A percentile compares a stretch with the other conserved stretches of the same genome.
Evolutionary conservation across 2,329 filamentous ascomycete species (phyloP).

Genomic region (Tolypocladium tundrense): DNA sequence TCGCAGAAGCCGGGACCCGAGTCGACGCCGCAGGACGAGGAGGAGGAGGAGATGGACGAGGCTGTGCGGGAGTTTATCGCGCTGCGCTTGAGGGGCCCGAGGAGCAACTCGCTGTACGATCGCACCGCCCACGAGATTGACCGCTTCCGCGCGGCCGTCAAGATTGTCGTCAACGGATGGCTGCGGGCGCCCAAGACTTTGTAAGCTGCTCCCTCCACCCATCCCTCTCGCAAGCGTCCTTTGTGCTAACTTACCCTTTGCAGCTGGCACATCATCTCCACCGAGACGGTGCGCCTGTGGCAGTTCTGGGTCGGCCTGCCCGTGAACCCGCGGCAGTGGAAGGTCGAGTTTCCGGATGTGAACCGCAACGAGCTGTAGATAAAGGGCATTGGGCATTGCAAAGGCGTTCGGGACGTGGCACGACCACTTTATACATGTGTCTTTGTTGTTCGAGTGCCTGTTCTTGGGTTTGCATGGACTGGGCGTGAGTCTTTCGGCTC

Average conservation of each 20-base stretch:
- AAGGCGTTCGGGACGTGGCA: neutral
- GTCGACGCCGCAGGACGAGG: slow-evolving; percentile 20
- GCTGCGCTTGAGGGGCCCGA: slow-evolving; percentile 14
- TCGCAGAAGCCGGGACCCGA: neutral
- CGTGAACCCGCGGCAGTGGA: slow-evolving; percentile 37
- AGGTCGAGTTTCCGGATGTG: slow-evolving; percentile 29
- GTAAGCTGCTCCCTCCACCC: slow-evolving; percentile 42
- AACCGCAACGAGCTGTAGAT: slow-evolving; percentile 37
- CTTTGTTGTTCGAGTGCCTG: neutral
- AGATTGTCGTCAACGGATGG: slow-evolving; percentile 64
- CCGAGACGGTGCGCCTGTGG: slow-evolving; percentile 36
- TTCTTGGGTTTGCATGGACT: neutral
- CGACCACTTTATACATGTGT: neutral
- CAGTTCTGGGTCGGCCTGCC: slow-evolving; percentile 44
- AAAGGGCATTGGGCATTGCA: neutral
- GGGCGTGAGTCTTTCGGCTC: no score
- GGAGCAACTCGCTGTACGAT: slow-evolving; percentile 34
- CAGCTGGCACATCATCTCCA: slow-evolving; percentile 32
- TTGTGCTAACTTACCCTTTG: neutral
- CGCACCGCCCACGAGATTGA: slow-evolving; percentile 53
- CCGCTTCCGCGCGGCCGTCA: slow-evolving; percentile 50
- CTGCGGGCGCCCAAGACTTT: slow-evolving; percentile 52
- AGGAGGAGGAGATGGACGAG: slow-evolving; percentile 26
- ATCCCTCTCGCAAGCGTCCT: neutral
- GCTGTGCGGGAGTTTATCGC: slow-evolving; percentile 13